Conservation (phyloP, 331 rosid genomes). For the Ulmus americana region DNA sequence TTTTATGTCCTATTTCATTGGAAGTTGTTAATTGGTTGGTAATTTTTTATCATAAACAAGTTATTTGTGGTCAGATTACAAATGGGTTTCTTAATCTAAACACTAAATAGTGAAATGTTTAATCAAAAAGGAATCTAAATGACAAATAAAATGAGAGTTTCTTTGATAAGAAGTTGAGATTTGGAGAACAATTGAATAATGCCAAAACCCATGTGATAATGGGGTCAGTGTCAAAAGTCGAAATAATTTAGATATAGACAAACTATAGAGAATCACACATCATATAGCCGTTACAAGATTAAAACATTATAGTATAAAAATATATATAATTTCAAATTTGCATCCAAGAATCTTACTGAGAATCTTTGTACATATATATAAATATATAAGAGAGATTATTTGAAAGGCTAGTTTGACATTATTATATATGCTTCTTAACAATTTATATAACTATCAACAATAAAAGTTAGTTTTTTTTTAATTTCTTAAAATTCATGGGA, state of each 20-base stretch:
- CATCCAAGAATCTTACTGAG: too few species aligned
- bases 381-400: too few species aligned
- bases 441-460: too few species aligned
- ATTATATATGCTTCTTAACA: too few species aligned
- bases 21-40: not conserved
- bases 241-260: not conserved
- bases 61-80: not conserved
- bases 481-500: too few species aligned
- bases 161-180: not conserved
- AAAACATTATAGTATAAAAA: not conserved
- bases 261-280: constrained; percentile 5
- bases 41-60: not conserved
- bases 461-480: too few species aligned
- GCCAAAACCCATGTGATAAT: constrained; percentile 19
- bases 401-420: too few species aligned
- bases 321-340: too few species aligned
- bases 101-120: not conserved
- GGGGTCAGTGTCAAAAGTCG: not conserved
- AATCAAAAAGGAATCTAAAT: constrained; percentile 3
- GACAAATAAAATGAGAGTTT: constrained; percentile 9
- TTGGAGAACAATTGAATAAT: constrained; percentile 14
- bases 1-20: not conserved
- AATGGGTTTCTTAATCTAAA: not conserved
- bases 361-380: too few species aligned
- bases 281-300: constrained; percentile 30